Evolutionary conservation across 164 flowering plant species (phyloP).

Genomic region (Liriodendron chinense): DNA sequence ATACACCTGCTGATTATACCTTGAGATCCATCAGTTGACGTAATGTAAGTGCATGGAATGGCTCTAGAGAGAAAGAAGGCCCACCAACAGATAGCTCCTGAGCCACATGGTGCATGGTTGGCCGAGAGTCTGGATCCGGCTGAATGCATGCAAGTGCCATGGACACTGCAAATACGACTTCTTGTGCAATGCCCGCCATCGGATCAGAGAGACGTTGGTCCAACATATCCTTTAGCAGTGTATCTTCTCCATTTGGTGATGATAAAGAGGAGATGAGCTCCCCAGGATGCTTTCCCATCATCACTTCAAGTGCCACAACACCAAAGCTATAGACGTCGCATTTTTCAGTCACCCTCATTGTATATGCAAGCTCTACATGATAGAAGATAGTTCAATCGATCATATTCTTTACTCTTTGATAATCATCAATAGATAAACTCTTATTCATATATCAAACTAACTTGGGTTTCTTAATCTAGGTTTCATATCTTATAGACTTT

Average conservation of each 20-base stretch:
- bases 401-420: too few relatives aligned
- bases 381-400: not conserved
- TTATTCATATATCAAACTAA: too few relatives aligned
- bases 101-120: conserved; percentile 52
- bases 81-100: conserved; percentile 39
- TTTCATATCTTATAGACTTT: too few relatives aligned
- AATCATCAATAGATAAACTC: too few relatives aligned
- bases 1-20: not conserved
- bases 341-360: conserved; percentile 53
- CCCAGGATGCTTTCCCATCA: conserved; percentile 77
- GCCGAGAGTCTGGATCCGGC: conserved; percentile 45
- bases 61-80: conserved; percentile 10
- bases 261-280: conserved; percentile 38
- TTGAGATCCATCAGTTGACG: conserved; percentile 13
- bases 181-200: conserved; percentile 40
- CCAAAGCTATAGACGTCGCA: conserved; percentile 75
- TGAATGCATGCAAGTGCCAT: conserved; percentile 51
- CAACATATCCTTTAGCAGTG: conserved; percentile 41
- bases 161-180: conserved; percentile 36
- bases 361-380: conserved; percentile 48
- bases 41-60: conserved; percentile 24
- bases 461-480: too few relatives aligned
- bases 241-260: not conserved
- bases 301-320: conserved; percentile 54
- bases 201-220: conserved; percentile 56